Conservation (phyloP, 768 basidiomycete species). For the Amanita rubescens region DNA sequence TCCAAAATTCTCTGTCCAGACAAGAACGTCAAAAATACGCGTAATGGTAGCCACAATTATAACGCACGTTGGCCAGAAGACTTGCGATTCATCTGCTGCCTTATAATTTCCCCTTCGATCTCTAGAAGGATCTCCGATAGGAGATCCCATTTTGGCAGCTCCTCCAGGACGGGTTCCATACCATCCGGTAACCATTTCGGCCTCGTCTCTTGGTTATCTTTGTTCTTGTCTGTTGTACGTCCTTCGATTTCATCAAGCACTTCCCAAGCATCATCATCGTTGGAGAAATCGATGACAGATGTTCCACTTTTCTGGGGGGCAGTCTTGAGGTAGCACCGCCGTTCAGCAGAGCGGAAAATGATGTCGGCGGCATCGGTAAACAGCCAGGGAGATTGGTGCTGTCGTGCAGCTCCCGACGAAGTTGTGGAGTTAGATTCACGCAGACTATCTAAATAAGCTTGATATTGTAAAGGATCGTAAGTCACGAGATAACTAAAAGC, state of each 20-base stretch:
- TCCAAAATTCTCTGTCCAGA: slow-evolving; percentile 34
- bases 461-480: slow-evolving; percentile 87
- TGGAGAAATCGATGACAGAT: slow-evolving; percentile 32
- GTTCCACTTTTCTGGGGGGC: no score
- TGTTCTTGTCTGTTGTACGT: slow-evolving; percentile 12
- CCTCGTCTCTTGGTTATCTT: slow-evolving; percentile 19
- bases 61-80: slow-evolving; percentile 18
- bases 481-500: slow-evolving; percentile 70
- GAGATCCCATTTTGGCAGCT: slow-evolving; percentile 90
- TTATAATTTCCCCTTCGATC: slow-evolving; percentile 78
- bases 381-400: slow-evolving; percentile 83
- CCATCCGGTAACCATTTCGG: slow-evolving; percentile 66
- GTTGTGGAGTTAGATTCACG: slow-evolving; percentile 48
- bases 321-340: slow-evolving; percentile 53
- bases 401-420: slow-evolving; percentile 43
- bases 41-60: background rate
- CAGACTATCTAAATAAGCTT: slow-evolving; percentile 86
- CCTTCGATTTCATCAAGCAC: slow-evolving; percentile 59
- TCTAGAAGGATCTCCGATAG: slow-evolving; percentile 83
- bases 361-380: slow-evolving; percentile 86
- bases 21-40: background rate
- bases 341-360: slow-evolving; percentile 75
- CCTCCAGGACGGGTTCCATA: slow-evolving; percentile 85
- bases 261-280: slow-evolving; percentile 73
- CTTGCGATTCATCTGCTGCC: slow-evolving; percentile 39